Conservation (phyloP, 192 early-diverging fungal genomes). For the Phycomyces blakesleeanus region DNA sequence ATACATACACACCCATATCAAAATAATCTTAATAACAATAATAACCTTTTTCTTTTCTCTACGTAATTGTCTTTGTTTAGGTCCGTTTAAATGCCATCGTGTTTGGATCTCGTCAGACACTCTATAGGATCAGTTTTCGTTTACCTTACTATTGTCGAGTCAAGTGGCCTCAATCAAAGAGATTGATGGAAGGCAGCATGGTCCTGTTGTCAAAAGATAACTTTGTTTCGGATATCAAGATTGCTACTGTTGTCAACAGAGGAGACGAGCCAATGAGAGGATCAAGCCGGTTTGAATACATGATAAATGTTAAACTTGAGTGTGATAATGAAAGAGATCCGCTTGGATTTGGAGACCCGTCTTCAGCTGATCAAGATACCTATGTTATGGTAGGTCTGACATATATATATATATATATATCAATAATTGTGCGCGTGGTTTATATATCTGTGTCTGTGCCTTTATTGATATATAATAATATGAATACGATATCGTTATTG, state of each 20-base stretch:
- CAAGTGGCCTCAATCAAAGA: constrained; percentile 47
- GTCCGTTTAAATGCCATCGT: constrained; percentile 42
- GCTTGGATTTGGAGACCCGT: constrained; percentile 29
- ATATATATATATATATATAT: too few species aligned
- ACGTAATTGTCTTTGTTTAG: constrained; percentile 17
- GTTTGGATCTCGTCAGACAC: constrained; percentile 35
- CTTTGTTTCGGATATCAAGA: constrained; percentile 42
- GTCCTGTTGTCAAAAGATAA: constrained; percentile 49
- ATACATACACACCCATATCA: too few species aligned
- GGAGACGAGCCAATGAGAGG: constrained; percentile 43
- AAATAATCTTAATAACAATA: too few species aligned
- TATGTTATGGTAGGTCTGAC: constrained; percentile 27
- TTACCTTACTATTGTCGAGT: constrained; percentile 39
- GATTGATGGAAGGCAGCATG: constrained; percentile 50
- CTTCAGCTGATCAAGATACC: constrained; percentile 13
- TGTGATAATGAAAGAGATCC: constrained; percentile 23
- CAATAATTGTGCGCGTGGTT: too few species aligned
- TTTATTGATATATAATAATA: too few species aligned
- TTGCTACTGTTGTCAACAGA: constrained; percentile 46
- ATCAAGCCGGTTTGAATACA: constrained; percentile 28
- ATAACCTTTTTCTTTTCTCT: too few species aligned
- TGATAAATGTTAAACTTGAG: constrained; percentile 30
- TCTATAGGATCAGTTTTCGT: constrained; percentile 48
- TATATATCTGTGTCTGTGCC: too few species aligned
- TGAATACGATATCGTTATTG: too few species aligned